Evolutionary conservation across 2,329 filamentous ascomycete genomes (phyloP).

Genomic region (Aureobasidium sp.): DNA sequence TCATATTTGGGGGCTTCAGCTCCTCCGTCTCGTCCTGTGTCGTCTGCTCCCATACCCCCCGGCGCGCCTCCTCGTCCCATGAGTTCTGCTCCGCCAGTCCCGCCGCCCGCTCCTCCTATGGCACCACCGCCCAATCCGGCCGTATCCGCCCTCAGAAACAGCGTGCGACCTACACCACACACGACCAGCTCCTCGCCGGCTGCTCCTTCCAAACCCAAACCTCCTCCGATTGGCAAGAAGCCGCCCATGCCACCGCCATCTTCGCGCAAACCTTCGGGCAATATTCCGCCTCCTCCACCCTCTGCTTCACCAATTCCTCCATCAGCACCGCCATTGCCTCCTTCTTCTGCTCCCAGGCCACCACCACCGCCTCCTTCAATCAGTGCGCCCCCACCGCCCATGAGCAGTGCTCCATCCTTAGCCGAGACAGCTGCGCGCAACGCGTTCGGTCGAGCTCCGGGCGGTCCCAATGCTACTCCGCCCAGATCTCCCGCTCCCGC

Average conservation of each 20-base stretch:
- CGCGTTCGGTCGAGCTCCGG: conserved; percentile 34
- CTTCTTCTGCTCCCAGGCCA: conserved; percentile 24
- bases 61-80: conserved; percentile 34
- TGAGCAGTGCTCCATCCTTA: background rate
- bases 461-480: conserved; percentile 53
- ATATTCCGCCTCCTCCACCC: conserved; percentile 15
- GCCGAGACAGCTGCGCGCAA: conserved; percentile 13
- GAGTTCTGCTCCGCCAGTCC: conserved; percentile 47
- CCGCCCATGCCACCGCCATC: conserved; percentile 52
- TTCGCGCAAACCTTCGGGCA: conserved; percentile 50
- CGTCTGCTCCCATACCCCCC: conserved; percentile 23
- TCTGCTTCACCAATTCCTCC: conserved; percentile 60
- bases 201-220: conserved; percentile 50
- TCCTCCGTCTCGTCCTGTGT: conserved; percentile 35
- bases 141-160: conserved; percentile 43
- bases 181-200: conserved; percentile 53
- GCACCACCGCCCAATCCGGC: conserved; percentile 53
- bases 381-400: conserved; percentile 26
- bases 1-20: conserved; percentile 81
- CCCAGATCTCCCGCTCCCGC: conserved; percentile 67
- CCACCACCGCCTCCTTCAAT: conserved; percentile 18
- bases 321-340: conserved; percentile 30
- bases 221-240: conserved; percentile 76
- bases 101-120: conserved; percentile 35
- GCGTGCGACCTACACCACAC: conserved; percentile 52